phyloP scores from a whole-genome alignment of 805 yeast genomes.

The Candida succiphila region DNA sequence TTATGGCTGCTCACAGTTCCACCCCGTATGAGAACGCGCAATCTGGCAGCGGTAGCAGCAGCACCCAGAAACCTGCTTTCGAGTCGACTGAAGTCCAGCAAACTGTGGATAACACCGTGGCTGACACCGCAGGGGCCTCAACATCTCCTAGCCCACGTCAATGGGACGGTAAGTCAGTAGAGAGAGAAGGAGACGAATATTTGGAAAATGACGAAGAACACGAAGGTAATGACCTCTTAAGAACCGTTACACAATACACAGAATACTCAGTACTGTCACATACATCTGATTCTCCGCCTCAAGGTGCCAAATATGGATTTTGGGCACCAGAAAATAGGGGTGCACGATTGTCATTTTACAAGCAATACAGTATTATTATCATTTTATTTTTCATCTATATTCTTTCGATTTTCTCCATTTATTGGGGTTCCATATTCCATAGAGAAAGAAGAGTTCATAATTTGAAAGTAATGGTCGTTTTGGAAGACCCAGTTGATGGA shows the following conservation, averaged over 20 bases:
- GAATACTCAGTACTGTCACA: constrained; percentile 9
- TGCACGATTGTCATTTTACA: constrained; percentile 6
- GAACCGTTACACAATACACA: constrained; percentile 15
- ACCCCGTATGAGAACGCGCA: no score
- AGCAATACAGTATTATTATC: constrained; percentile 7
- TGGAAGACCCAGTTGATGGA: constrained; percentile 18
- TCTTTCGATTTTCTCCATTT: constrained; percentile 29
- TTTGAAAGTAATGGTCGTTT: constrained; percentile 27
- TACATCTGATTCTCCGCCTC: background rate
- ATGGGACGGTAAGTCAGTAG: no score
- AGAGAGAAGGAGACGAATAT: no score
- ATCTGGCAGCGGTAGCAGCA: no score
- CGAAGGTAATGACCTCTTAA: constrained; percentile 3
- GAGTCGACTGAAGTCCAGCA: no score
- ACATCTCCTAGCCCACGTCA: no score
- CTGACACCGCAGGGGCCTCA: no score
- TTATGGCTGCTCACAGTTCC: no score
- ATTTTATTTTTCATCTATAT: constrained; percentile 25
- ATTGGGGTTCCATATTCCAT: constrained; percentile 39
- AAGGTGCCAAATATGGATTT: constrained; percentile 4
- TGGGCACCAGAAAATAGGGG: constrained; percentile 8
- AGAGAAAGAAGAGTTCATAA: constrained; percentile 21
- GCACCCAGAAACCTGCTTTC: no score
- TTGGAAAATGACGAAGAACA: background rate
- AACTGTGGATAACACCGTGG: no score